A percentile compares a stretch with the other conserved stretches of the same genome.
Conservation (phyloP, 768 basidiomycete genomes). For the Suillus sp. region DNA sequence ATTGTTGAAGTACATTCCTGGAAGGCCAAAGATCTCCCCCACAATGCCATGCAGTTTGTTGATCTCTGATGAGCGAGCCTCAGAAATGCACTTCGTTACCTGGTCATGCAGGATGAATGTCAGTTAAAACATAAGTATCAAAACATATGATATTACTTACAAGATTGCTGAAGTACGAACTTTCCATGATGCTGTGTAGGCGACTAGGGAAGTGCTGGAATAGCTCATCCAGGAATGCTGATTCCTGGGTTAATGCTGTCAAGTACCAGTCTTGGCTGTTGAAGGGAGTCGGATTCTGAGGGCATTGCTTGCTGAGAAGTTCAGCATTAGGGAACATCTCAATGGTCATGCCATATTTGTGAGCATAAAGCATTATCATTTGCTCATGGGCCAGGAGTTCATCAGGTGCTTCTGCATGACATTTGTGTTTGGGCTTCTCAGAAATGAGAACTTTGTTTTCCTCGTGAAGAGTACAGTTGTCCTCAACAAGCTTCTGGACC, state of each 20-base stretch:
- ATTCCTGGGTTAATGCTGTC: neutral
- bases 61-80: neutral
- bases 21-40: slow-evolving; percentile 6
- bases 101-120: neutral
- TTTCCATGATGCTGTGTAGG: neutral
- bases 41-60: neutral
- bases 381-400: neutral
- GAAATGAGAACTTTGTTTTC: neutral
- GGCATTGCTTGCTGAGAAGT: neutral
- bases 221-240: neutral
- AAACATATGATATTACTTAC: neutral
- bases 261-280: neutral
- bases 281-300: neutral
- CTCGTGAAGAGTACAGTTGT: neutral
- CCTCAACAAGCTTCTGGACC: neutral
- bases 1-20: slow-evolving; percentile 7
- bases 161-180: neutral
- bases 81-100: neutral
- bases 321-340: neutral
- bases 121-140: neutral
- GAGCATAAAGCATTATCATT: neutral
- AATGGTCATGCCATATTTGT: neutral
- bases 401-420: neutral
- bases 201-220: neutral
- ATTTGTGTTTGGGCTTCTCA: neutral